phyloP scores from a whole-genome alignment of 441 rosid species.

The Pelargonium australe region DNA sequence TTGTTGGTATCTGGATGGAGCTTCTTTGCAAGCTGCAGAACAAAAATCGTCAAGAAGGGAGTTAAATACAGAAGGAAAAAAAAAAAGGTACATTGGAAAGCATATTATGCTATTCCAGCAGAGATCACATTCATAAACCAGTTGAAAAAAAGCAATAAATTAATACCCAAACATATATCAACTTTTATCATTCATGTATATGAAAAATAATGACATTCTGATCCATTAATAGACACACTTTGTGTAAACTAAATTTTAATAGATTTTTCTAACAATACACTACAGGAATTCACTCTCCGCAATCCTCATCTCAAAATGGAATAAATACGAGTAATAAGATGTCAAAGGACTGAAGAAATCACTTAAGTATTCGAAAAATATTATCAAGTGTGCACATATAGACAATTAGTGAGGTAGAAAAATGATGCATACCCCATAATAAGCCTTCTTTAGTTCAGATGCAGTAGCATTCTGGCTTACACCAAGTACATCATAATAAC shows the following conservation, averaged over 20 bases:
- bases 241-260: neutral
- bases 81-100: neutral
- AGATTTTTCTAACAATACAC: neutral
- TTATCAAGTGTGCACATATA: neutral
- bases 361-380: neutral
- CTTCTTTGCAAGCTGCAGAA: conserved; percentile 74
- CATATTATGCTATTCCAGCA: neutral
- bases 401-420: neutral
- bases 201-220: no score
- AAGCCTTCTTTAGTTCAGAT: conserved; percentile 85
- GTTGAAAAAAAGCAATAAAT: neutral
- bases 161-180: neutral
- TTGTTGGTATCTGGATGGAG: conserved; percentile 92
- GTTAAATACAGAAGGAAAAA: neutral
- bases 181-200: neutral
- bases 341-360: no score
- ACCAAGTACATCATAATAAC: conserved; percentile 77
- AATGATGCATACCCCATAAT: conserved; percentile 53
- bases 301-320: neutral
- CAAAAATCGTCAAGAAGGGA: conserved; percentile 1
- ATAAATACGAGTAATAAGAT: no score
- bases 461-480: conserved; percentile 64
- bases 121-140: neutral
- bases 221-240: neutral
- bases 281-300: neutral